These are phyloP conservation scores for Cordyceps fumosorosea DNA, from an alignment of 2,329 filamentous ascomycete genomes.

Conservation along the genomic window DNA sequence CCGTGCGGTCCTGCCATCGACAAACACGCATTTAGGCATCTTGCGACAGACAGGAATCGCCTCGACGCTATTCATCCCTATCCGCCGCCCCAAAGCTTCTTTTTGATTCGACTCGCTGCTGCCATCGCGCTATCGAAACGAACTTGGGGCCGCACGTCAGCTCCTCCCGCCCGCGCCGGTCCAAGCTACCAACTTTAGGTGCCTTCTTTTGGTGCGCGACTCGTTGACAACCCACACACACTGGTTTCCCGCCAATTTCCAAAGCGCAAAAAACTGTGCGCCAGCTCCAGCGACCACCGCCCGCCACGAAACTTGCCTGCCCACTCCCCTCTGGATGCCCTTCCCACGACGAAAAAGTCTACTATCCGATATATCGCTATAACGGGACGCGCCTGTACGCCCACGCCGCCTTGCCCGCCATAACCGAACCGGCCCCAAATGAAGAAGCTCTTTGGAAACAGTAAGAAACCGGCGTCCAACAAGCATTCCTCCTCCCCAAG, in stretches of 20 bases:
- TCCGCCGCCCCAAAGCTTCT: constrained; percentile 8
- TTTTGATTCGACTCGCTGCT: neutral
- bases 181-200: neutral
- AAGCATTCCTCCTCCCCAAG: constrained; percentile 29
- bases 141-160: neutral
- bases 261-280: constrained; percentile 8
- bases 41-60: neutral
- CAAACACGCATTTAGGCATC: neutral
- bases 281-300: neutral
- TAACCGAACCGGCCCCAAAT: constrained; percentile 31
- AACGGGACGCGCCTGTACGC: constrained; percentile 11
- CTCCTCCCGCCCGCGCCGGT: neutral
- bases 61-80: constrained; percentile 2
- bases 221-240: constrained; percentile 10
- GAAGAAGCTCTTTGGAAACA: constrained; percentile 44
- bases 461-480: constrained; percentile 36
- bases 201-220: neutral
- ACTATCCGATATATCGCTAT: constrained; percentile 12
- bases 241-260: neutral
- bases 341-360: neutral
- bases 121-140: constrained; percentile 6
- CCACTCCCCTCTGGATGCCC: neutral
- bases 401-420: constrained; percentile 12
- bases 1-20: constrained; percentile 1
- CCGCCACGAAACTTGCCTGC: neutral